Percentiles rank a stretch among this genome's conserved stretches.
phyloP scores from a whole-genome alignment of 495 filamentous ascomycete genomes.

The Aspergillus campestris region DNA sequence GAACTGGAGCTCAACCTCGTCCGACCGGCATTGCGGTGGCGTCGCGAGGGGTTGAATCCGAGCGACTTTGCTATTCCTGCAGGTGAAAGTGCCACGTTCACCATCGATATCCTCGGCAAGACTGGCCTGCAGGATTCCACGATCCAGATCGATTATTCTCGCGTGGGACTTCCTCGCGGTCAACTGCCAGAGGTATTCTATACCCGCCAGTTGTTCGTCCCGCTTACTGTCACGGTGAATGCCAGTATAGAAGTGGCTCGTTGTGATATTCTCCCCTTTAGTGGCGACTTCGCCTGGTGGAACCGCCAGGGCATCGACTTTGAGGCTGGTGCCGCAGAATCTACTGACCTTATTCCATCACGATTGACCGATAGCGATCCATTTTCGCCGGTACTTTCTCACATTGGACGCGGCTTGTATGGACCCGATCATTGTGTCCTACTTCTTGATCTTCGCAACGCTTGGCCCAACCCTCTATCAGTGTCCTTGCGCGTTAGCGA shows the following conservation, averaged over 20 bases:
- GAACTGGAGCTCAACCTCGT: slow-evolving; percentile 73
- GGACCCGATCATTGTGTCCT: slow-evolving; percentile 67
- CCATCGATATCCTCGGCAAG: slow-evolving; percentile 77
- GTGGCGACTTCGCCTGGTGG: slow-evolving; percentile 46
- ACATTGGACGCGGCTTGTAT: slow-evolving; percentile 29
- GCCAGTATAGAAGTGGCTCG: slow-evolving; percentile 73
- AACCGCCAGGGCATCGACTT: slow-evolving; percentile 21
- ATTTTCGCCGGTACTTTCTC: slow-evolving; percentile 34
- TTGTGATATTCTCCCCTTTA: slow-evolving; percentile 70
- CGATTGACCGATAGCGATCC: slow-evolving; percentile 20
- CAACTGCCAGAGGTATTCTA: slow-evolving; percentile 68
- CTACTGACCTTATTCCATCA: slow-evolving; percentile 3
- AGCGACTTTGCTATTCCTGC: slow-evolving; percentile 53
- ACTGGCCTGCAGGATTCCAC: slow-evolving; percentile 73
- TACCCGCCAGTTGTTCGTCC: slow-evolving; percentile 73
- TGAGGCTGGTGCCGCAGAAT: slow-evolving; percentile 1
- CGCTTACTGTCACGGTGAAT: slow-evolving; percentile 83
- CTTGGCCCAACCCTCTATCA: slow-evolving; percentile 69
- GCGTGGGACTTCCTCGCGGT: slow-evolving; percentile 52
- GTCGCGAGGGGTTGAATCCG: slow-evolving; percentile 40
- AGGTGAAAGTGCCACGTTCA: slow-evolving; percentile 61
- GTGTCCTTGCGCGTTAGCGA: slow-evolving; percentile 46
- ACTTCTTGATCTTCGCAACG: slow-evolving; percentile 77
- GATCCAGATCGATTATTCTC: slow-evolving; percentile 77
- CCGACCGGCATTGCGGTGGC: slow-evolving; percentile 64